A percentile compares a stretch with the other conserved stretches of the same genome.
These are phyloP conservation scores for Melastoma candidum DNA, from an alignment of 441 rosid genomes.

Conservation along the genomic window DNA sequence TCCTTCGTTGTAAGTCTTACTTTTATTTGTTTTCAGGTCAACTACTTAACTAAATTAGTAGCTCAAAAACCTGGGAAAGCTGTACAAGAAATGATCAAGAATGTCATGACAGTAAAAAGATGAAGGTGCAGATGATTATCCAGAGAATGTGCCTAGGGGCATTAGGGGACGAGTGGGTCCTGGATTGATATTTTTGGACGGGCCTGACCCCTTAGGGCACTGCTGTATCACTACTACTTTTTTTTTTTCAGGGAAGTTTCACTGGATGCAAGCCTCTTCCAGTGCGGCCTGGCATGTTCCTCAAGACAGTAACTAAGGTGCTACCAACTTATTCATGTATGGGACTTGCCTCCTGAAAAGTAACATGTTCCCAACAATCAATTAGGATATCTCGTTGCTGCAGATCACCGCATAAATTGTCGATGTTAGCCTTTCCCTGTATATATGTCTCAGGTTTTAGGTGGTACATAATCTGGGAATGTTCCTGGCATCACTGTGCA, in stretches of 20 bases:
- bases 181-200: too few relatives aligned
- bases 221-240: neutral
- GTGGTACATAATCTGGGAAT: conserved; percentile 74
- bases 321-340: neutral
- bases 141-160: conserved; percentile 33
- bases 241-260: conserved; percentile 45
- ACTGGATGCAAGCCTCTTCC: conserved; percentile 78
- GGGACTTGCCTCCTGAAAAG: neutral
- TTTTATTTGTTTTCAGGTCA: conserved; percentile 47
- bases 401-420: neutral
- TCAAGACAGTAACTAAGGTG: conserved; percentile 94
- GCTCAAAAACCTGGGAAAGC: conserved; percentile 79
- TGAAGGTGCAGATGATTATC: conserved; percentile 77
- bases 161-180: conserved; percentile 62
- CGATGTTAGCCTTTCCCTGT: conserved; percentile 8
- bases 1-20: conserved; percentile 4
- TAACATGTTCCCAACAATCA: neutral
- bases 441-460: conserved; percentile 53
- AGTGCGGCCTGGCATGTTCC: conserved; percentile 93
- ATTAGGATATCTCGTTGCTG: neutral
- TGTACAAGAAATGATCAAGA: conserved; percentile 68
- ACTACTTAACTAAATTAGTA: conserved; percentile 82
- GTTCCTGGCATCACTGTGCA: conserved; percentile 85
- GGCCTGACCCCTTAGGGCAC: neutral
- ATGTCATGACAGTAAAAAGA: conserved; percentile 87